Base-by-base conservation (phyloP, 2,329 filamentous ascomycete species). In the Apiospora hydei region DNA sequence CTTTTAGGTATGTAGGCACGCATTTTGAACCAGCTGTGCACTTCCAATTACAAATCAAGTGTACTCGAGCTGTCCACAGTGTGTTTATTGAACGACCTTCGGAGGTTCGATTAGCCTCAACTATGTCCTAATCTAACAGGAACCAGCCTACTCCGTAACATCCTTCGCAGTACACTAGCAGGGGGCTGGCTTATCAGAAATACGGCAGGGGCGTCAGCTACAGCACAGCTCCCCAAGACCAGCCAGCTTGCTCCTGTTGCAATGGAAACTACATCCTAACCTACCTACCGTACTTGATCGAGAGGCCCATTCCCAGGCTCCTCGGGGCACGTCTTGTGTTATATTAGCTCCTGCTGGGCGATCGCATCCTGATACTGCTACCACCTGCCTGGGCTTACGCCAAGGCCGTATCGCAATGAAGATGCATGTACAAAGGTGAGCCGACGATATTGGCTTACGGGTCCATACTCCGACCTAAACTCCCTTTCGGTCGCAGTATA, bases 341-440 rank as follows among this genome's bases (percentile, higher is more conserved):
- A 18, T 34, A 57, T 34, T 57, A 57, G 24, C 51, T 34, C 7
- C 16, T 30, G 30, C 57, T 41, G 18, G 34, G 57, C 57, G 34
- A 64, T 64, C 57, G 34, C 57, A 64, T 41, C 57, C 53, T 34
- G 34, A 14, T 21, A 64, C 30, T 64, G n/a, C 18, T 13, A 64
- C 30, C 41, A 41, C 18, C 13, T n/a, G 7, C 4, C 4, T 41
- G 34, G 8, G 57, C 57, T 64, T 64, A 64, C 34, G 57, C 57
- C 57, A 64, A 64, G 57, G 34, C 57, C 57, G 57, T 64, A 41
- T 64, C 34, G 57, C 34, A 64, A 38, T 64, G 57, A 34, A 64
- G 57, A 64, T n/a, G 34, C 57, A 64, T 64, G 34, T 10, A 41
- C 30, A 18, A 41, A 64, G 57, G 57, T 64, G 57, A 64, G 57